Base-by-base conservation (phyloP, 352 stramenopile genomes). In the Elongisporangium prolatum region DNA sequence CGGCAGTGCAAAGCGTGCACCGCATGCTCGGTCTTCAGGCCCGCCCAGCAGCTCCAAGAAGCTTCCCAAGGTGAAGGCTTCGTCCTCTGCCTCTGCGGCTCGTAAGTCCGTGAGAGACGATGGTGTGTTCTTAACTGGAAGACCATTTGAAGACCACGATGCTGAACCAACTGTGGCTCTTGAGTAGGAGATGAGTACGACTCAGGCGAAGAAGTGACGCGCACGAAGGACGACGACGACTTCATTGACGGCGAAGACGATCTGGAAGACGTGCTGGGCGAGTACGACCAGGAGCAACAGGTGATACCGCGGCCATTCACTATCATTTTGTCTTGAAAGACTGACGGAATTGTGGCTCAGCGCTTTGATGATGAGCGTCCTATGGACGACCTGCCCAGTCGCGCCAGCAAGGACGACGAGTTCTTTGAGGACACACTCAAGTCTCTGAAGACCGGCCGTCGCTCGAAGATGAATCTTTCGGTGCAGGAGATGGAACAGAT, bases 191-290 rank as follows among this genome's bases (percentile, higher is more conserved):
- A 95, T 25, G 86, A 92, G 51, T 95, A 95, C 64, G 86, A 95
- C 53, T 95, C 86, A 4, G 86, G 84, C 2, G 86, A 93, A 2
- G 86, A 95, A 54, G 79, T 69, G 1, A 70, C 76, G n/a, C 69
- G 63, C 47, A 88, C 69, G 11, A 91, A 90, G 54, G 86, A 93
- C 0, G 86, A 95, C 64, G 79, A 95, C 5, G 86, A 89, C 48
- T 95, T 95, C 61, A 95, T 95, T 63, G 86, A 93, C 61, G 44
- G 79, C n/a, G 86, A 95, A 22, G 86, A 95, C 63, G 86, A 95
- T 57, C 72, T 95, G 24, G 86, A 69, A 1, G 84, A 91, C 50
- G 86, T 95, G 18, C 62, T 95, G 49, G 80, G 74, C 34, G 86
- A 95, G 62, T 93, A 95, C 65, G 68, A 79, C 57, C 65, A 93